phyloP scores from a whole-genome alignment of 179 eudicot genomes.

The Spinacia oleracea region DNA sequence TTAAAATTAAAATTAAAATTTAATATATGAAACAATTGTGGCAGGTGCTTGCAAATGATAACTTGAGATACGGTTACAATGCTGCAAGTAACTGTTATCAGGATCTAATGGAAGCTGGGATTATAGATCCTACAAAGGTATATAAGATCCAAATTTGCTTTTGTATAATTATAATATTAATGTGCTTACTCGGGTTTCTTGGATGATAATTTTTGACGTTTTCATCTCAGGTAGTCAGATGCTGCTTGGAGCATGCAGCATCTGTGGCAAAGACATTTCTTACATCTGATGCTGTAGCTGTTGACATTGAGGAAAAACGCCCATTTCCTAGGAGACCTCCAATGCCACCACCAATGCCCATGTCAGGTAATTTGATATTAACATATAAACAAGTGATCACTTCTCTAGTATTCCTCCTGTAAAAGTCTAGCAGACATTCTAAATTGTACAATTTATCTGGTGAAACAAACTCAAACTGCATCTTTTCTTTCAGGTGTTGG shows the following conservation, averaged over 20 bases:
- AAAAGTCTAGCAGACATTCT: background rate
- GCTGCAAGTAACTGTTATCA: conserved; percentile 84
- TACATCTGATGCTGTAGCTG: conserved; percentile 90
- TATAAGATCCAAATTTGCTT: background rate
- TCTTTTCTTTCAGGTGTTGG: conserved; percentile 25
- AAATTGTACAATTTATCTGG: background rate
- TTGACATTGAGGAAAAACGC: conserved; percentile 44
- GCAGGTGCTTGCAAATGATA: conserved; percentile 69
- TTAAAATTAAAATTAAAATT: background rate
- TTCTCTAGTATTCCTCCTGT: background rate
- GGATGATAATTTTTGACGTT: background rate
- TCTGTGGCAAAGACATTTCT: conserved; percentile 91
- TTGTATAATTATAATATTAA: background rate
- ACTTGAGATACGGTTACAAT: conserved; percentile 73
- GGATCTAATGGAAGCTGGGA: conserved; percentile 93
- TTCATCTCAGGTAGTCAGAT: conserved; percentile 71
- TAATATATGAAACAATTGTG: background rate
- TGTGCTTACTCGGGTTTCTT: background rate
- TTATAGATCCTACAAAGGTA: conserved; percentile 96
- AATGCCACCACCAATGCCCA: conserved; percentile 33
- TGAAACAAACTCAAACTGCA: background rate
- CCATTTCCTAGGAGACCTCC: conserved; percentile 25
- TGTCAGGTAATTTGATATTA: conserved; percentile 30
- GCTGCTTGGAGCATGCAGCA: conserved; percentile 92
- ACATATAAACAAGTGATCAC: background rate